Base-by-base conservation (phyloP, 2,329 filamentous ascomycete species). In the Pyrenophora tritici-repentis region DNA sequence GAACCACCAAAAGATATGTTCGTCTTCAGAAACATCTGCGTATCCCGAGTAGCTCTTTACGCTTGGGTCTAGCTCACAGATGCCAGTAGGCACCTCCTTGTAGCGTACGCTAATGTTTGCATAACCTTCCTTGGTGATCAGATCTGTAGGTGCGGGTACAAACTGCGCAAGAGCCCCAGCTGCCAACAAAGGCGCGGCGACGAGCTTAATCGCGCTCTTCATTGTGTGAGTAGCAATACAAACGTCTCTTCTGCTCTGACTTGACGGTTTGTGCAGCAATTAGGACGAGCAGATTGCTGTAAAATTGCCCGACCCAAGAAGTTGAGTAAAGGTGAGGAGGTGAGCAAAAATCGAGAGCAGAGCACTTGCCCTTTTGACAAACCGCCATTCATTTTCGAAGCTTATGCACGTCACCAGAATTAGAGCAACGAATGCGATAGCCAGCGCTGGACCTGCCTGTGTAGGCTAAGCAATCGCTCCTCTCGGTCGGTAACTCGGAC, bases 1-100 rank as follows among this genome's bases (percentile, higher is more conserved):
- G 67, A 83, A 79, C 76, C 77, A 74, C 76, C 78, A 85, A 67
- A 84, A 81, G 38, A 81, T 78, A 61, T 83, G 81, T 50, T 81
- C 73, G 34, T 81, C 70, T 3, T 78, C 73, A 4, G 69, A 76
- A 7, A 83, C 74, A 59, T 83, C 81, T 10, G 81, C 77, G 58
- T 84, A 84, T 17, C 82, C 81, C 1, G 79, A 78, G 59, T 79
- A 84, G 22, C 78, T 81, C 57, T 83, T 83, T 16, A 84, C 81
- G 22, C 78, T 76, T 1, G 80, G 80, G 14, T 81, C 80, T 3
- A 80, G 76, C 69, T 85, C 82, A 57, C 82, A 84, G 48, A 83
- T 82, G 3, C 81, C 81, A 1, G 61, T 42, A 0, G 78, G 76
- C 13, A 80, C 81, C 64, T 84, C 73, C 66, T 85, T 85, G 67